These are phyloP conservation scores for Stemphylium lycopersici DNA, from an alignment of 2,329 filamentous ascomycete species.

Conservation along the genomic window DNA sequence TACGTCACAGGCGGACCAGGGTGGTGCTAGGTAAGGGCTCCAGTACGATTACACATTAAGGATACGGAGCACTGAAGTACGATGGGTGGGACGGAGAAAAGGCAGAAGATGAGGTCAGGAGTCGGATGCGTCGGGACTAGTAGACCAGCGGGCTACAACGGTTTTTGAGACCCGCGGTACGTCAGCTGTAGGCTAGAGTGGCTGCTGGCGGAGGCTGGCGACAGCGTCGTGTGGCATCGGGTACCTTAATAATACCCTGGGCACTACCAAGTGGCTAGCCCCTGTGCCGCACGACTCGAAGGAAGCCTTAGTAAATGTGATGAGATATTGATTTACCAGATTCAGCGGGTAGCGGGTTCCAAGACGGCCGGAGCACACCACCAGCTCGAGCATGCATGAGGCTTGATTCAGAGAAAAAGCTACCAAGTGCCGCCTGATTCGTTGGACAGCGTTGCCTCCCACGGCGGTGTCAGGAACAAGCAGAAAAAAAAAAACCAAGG, in stretches of 20 bases:
- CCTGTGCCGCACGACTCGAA: conserved; percentile 15
- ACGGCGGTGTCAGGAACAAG: conserved; percentile 15
- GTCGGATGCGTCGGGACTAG: conserved; percentile 23
- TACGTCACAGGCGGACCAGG: conserved; percentile 21
- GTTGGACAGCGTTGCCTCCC: neutral
- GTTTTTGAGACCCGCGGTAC: conserved; percentile 28
- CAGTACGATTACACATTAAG: conserved; percentile 32
- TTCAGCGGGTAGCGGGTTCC: conserved; percentile 5
- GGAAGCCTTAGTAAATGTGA: conserved; percentile 10
- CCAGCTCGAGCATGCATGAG: conserved; percentile 1
- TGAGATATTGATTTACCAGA: conserved; percentile 17
- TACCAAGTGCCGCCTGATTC: neutral
- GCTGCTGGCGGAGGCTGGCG: conserved; percentile 25
- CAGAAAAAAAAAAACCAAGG: conserved; percentile 5
- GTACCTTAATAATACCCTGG: conserved; percentile 34
- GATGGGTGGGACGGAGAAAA: conserved; percentile 13
- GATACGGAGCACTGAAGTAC: conserved; percentile 18
- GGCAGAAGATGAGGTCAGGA: conserved; percentile 14
- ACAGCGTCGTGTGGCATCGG: conserved; percentile 16
- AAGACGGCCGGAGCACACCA: conserved; percentile 6
- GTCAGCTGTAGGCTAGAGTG: conserved; percentile 29
- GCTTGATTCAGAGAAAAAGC: conserved; percentile 13
- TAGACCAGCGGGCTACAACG: conserved; percentile 30
- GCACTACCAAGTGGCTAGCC: conserved; percentile 15
- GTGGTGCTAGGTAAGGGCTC: conserved; percentile 23